Evolutionary conservation across 306 rosid genomes (phyloP).

Genomic region (Chamaecrista fasciculata): DNA sequence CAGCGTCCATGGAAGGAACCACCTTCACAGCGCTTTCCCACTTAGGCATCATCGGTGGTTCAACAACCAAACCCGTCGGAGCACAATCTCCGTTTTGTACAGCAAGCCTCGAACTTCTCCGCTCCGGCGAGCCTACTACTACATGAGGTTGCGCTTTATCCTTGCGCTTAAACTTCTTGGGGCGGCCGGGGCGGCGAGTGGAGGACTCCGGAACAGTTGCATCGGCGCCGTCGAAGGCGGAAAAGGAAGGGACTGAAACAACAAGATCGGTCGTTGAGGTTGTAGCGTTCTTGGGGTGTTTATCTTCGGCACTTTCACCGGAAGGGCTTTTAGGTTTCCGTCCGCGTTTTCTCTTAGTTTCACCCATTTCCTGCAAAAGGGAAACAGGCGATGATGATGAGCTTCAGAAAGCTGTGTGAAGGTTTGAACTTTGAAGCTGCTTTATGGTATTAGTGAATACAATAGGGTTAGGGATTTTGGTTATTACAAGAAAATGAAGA

Average conservation of each 20-base stretch:
- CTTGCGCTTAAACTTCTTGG: slow-evolving; percentile 38
- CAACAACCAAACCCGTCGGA: not conserved
- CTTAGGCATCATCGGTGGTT: slow-evolving; percentile 35
- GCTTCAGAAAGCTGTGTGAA: not conserved
- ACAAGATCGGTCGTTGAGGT: slow-evolving; percentile 28
- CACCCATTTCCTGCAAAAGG: slow-evolving; percentile 38
- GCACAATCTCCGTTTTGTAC: slow-evolving; percentile 45
- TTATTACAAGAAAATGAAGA: not conserved
- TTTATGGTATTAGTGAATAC: no score
- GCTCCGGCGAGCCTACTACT: slow-evolving; percentile 33
- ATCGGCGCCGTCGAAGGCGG: slow-evolving; percentile 20
- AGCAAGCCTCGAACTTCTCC: slow-evolving; percentile 39
- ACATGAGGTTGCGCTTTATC: not conserved
- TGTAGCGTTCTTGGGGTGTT: slow-evolving; percentile 13
- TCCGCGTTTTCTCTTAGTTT: slow-evolving; percentile 50
- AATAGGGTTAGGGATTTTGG: not conserved
- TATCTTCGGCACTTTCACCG: slow-evolving; percentile 26
- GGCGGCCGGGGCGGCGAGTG: slow-evolving; percentile 39
- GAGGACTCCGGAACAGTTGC: slow-evolving; percentile 23
- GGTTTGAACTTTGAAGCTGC: not conserved
- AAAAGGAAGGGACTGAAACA: slow-evolving; percentile 30
- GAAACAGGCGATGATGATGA: not conserved
- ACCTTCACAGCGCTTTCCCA: slow-evolving; percentile 48
- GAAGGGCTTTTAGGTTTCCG: slow-evolving; percentile 44
- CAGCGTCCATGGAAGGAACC: slow-evolving; percentile 71